Base-by-base conservation (phyloP, 352 stramenopile species). In the Phytopythium montanum region DNA sequence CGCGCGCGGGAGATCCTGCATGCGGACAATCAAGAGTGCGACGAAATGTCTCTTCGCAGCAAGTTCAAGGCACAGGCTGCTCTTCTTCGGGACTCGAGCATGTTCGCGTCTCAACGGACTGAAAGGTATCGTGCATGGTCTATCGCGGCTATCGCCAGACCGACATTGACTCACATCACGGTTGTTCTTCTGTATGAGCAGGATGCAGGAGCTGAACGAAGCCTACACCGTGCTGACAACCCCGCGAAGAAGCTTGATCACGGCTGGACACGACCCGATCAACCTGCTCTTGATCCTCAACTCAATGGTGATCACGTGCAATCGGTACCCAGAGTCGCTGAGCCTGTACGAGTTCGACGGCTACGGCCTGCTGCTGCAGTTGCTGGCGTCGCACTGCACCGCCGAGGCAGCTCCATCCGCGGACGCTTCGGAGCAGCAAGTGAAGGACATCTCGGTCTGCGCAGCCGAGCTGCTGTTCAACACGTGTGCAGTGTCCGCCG, bases 201-300 rank as follows among this genome's bases (percentile, higher is more conserved):
- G 72, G 4, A 42, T 93, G 25, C 49, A 61, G 21, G 53, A 64
- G n/a, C 62, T 93, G 21, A 65, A 73, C 51, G 79, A 90, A 56
- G 82, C 81, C 0, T 93, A 89, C 59, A 64, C 62, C 39, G 68
- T 95, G 23, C 61, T 94, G 23, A 92, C 80, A 13, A 85, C 69
- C 31, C 85, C 83, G 59, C 71, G 87, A 28, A 54, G 70, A 41
- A 94, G 78, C 2, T 66, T 94, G 16, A 69, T 95, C 23, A 85
- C 75, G 19, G 54, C 67, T 48, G 80, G 85, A 1, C 81, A 93
- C 51, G 87, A 95, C 38, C 82, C 85, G 28, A 66, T 84, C 2
- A 89, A 90, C 33, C 57, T 95, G 38, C 50, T 87, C 12, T 77
- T 90, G 18, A 48, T 95, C 34, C 67, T 95, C 10, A 70, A 77